phyloP scores from a whole-genome alignment of 768 basidiomycete species.

The Leccinum subtestaceum region DNA sequence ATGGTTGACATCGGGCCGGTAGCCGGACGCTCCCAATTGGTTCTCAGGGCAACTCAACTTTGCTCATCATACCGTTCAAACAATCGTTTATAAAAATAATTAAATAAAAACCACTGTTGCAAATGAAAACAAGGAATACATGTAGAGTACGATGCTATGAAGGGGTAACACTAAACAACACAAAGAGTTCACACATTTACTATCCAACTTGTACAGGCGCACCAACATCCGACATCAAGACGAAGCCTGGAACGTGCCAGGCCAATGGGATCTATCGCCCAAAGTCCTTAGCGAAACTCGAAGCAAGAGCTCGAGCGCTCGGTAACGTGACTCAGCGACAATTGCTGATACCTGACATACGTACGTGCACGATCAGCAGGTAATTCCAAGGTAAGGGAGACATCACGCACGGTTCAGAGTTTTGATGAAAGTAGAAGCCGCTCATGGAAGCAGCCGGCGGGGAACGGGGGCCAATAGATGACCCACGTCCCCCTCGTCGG shows the following conservation, averaged over 20 bases:
- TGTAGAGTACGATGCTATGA: constrained; percentile 17
- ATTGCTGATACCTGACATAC: constrained; percentile 74
- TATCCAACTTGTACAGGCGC: constrained; percentile 6
- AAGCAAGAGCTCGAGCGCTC: constrained; percentile 73
- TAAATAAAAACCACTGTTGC: neutral
- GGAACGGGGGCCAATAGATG: constrained; percentile 46
- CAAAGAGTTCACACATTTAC: constrained; percentile 15
- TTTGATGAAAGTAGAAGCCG: constrained; percentile 92
- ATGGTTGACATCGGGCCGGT: neutral
- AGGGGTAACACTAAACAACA: constrained; percentile 21
- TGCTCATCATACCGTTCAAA: neutral
- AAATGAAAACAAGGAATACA: constrained; percentile 11
- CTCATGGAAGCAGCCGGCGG: constrained; percentile 70
- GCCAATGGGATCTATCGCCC: constrained; percentile 3
- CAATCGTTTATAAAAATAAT: neutral
- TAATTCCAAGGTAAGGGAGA: constrained; percentile 2
- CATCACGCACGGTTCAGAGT: constrained; percentile 82
- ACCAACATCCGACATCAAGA: constrained; percentile 6
- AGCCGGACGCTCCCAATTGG: neutral
- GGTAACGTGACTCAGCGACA: constrained; percentile 77
- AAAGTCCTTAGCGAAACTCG: constrained; percentile 69
- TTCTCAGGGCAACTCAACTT: neutral
- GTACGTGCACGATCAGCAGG: constrained; percentile 9
- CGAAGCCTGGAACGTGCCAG: constrained; percentile 1
- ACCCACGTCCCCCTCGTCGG: constrained; percentile 43